A percentile compares a stretch with the other conserved stretches of the same genome.
Evolutionary conservation across 2,329 filamentous ascomycete genomes (phyloP).

Genomic region (Hymenoscyphus fructigenus): DNA sequence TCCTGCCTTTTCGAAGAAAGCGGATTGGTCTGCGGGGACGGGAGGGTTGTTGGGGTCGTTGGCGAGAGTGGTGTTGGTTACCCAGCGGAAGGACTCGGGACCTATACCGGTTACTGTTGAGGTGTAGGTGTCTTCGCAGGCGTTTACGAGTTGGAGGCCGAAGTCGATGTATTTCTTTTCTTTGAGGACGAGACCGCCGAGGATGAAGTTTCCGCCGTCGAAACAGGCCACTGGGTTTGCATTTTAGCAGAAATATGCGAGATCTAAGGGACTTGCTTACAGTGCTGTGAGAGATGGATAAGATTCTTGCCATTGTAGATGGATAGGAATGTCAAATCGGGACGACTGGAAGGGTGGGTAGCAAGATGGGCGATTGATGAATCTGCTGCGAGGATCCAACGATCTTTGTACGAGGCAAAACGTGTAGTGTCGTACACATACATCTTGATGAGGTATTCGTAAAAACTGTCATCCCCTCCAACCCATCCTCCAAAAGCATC

Average conservation of each 20-base stretch:
- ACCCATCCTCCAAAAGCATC: conserved; percentile 73
- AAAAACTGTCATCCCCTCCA: conserved; percentile 76
- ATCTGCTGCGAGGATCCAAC: conserved; percentile 74
- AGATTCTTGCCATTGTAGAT: conserved; percentile 50
- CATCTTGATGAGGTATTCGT: conserved; percentile 92
- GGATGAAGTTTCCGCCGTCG: conserved; percentile 79
- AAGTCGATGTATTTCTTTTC: conserved; percentile 68
- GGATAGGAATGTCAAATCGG: conserved; percentile 72
- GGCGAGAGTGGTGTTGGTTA: conserved; percentile 42
- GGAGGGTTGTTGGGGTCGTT: conserved; percentile 43
- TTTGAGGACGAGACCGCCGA: conserved; percentile 71
- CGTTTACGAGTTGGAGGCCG: conserved; percentile 68
- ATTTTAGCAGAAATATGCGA: not conserved
- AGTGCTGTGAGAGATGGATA: conserved; percentile 46
- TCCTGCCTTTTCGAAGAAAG: conserved; percentile 65
- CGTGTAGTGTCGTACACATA: conserved; percentile 71
- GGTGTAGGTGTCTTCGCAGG: conserved; percentile 73
- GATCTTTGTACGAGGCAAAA: conserved; percentile 66
- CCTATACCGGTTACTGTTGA: conserved; percentile 71
- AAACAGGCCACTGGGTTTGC: conserved; percentile 70
- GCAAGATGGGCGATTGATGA: conserved; percentile 71
- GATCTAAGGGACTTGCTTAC: conserved; percentile 22
- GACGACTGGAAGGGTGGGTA: conserved; percentile 63
- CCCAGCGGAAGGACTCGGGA: conserved; percentile 70
- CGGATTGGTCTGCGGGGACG: conserved; percentile 45